Percentiles rank a stretch among this genome's conserved stretches.
Conservation (phyloP, 106 monocot genomes). For the Chionographis japonica region DNA sequence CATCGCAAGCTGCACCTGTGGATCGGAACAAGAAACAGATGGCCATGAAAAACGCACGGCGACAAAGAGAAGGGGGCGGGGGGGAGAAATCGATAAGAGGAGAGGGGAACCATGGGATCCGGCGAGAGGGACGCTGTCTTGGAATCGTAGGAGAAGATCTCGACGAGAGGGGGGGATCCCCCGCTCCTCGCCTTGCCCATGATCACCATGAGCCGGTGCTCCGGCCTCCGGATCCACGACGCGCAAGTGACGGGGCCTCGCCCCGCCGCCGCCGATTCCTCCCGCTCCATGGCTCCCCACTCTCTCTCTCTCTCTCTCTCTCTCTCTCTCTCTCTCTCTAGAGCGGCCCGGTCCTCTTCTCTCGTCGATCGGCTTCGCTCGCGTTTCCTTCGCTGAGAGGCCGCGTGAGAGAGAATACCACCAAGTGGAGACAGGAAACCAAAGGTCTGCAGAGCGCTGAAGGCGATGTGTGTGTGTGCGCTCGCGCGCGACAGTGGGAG, state of each 20-base stretch:
- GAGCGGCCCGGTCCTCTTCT: too few relatives aligned
- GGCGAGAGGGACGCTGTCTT: slow-evolving; percentile 45
- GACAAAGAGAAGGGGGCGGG: background rate
- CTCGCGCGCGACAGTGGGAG: too few relatives aligned
- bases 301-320: background rate
- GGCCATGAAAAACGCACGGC: background rate
- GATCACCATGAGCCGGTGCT: slow-evolving; percentile 46
- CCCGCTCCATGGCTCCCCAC: background rate
- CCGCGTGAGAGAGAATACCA: too few relatives aligned
- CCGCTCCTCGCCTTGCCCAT: slow-evolving; percentile 37
- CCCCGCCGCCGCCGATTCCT: slow-evolving; percentile 1
- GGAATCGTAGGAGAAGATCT: slow-evolving; percentile 71
- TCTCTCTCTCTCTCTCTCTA: too few relatives aligned
- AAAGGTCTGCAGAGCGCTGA: background rate
- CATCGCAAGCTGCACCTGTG: slow-evolving; percentile 42
- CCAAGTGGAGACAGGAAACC: background rate
- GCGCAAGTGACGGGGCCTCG: slow-evolving; percentile 35
- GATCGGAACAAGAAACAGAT: background rate
- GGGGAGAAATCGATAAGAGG: background rate
- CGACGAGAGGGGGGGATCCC: slow-evolving; percentile 38
- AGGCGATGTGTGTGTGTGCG: too few relatives aligned
- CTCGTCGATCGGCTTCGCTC: too few relatives aligned
- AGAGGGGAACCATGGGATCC: slow-evolving; percentile 52
- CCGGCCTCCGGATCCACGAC: slow-evolving; percentile 72
- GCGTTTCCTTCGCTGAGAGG: too few relatives aligned